Evolutionary conservation across 2,329 filamentous ascomycete species (phyloP).

Genomic region (Penicillium sp.): DNA sequence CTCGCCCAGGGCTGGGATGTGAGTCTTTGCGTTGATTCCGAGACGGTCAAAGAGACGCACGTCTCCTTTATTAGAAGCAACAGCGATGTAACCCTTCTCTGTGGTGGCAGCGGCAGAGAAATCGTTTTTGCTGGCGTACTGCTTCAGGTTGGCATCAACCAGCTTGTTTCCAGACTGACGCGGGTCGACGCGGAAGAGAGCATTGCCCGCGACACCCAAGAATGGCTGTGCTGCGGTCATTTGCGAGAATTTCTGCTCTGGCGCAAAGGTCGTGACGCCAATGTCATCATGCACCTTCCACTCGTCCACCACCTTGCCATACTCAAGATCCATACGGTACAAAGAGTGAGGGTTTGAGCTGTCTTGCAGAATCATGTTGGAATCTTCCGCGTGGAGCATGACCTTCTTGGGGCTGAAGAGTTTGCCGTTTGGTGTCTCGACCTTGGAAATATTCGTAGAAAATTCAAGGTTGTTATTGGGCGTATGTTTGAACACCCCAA

Average conservation of each 20-base stretch:
- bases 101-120: slow-evolving; percentile 94
- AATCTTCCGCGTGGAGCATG: slow-evolving; percentile 89
- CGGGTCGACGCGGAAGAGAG: slow-evolving; percentile 89
- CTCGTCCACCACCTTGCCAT: slow-evolving; percentile 95
- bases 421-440: slow-evolving; percentile 80
- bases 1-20: slow-evolving; percentile 91
- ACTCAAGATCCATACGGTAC: slow-evolving; percentile 96
- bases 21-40: slow-evolving; percentile 95
- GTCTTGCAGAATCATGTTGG: slow-evolving; percentile 86
- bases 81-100: slow-evolving; percentile 92
- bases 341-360: slow-evolving; percentile 78
- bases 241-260: slow-evolving; percentile 92
- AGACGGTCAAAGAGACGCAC: slow-evolving; percentile 94
- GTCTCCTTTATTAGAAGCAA: slow-evolving; percentile 96
- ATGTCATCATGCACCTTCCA: slow-evolving; percentile 99
- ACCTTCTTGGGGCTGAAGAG: slow-evolving; percentile 94
- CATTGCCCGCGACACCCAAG: slow-evolving; percentile 86
- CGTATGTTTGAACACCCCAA: slow-evolving; percentile 97
- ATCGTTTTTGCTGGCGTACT: slow-evolving; percentile 94
- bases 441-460: slow-evolving; percentile 93
- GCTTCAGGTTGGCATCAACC: slow-evolving; percentile 88
- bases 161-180: slow-evolving; percentile 87
- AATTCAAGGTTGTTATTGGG: slow-evolving; percentile 90
- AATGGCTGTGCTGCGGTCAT: slow-evolving; percentile 96
- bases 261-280: slow-evolving; percentile 83